Evolutionary conservation across 2,329 filamentous ascomycete genomes (phyloP), one percentile per base, ranked within the genome.

Genomic region (Colletotrichum graminicola): DNA sequence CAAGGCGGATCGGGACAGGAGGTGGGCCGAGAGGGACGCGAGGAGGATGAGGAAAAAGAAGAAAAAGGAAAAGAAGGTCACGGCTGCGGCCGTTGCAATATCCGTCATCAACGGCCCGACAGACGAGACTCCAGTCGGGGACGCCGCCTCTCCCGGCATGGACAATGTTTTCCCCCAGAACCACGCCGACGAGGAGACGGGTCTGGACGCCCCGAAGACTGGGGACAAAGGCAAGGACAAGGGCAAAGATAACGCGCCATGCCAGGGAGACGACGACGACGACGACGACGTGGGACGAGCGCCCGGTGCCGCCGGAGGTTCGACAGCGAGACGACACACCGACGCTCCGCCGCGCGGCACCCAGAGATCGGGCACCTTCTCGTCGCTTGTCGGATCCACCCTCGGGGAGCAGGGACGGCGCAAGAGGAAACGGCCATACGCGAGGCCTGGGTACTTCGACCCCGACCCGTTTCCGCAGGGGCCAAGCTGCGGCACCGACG

Each of bases 371-470:
- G 51, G 43, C 21, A 64, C 65, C 2, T n/a, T 72, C 12, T 62
- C 61, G 2, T 66, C 49, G 2, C 21, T 62, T 32, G 16, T 72
- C 26, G 47, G 34, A 14, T 65, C 62, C 16, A 62, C 49, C 10
- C 34, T 70, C 16, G 43, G 55, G 18, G 56, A 64, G 5, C 11
- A 60, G 2, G 66, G 62, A 6, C 54, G 70, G 16, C 54, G 45
- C 3, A 70, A 56, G 23, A 43, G 66, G 18, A 63, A 55, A 62
- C 36, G 36, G 29, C 60, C 56, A 3, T 70, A 73, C 26, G 57
- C 66, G 4, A 57, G 49, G 54, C 72, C 69, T 3, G 72, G 70
- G 4, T 74, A 73, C 54, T 74, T 73, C 26, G 54, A 74, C 16
- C 57, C 70, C 10, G 54, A 26, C 23, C 49, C 55, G 21, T 71